Evolutionary conservation across 2,329 filamentous ascomycete species (phyloP), one percentile per base, ranked within the genome.

Genomic region (Xylariaceae sp.): DNA sequence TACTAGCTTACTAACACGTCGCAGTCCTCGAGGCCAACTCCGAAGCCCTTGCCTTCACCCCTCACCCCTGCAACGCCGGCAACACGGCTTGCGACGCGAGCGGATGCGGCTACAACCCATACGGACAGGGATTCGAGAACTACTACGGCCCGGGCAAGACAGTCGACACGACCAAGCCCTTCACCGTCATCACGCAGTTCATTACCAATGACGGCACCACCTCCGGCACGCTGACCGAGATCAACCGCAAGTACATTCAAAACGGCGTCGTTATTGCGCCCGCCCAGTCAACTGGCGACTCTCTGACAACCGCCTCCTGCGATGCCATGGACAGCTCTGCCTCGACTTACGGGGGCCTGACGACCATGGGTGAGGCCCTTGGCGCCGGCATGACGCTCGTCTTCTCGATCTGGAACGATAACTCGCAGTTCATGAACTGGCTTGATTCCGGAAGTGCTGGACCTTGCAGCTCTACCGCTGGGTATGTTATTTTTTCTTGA

Each of bases 1-100:
- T 33, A 3, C 3, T 45, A n/a, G 5, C 47, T 50, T 27, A 52
- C 38, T 8, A 11, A 32, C 3, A 8, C 16, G 14, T 21, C 20
- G 6, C 22, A 52, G 50, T 83, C 60, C 82, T 79, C 77, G 80
- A 84, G 62, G 78, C 79, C 46, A 83, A 84, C 68, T 71, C 69
- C 41, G 70, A 77, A 50, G 75, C 79, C 6, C 73, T 71, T 16
- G 76, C 79, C 22, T 72, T 75, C 53, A 83, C 80, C 2, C 77
- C 80, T 16, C 80, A 83, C 62, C 69, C 75, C 16, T 83, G 80
- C 68, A 70, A 65, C 49, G 61, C 64, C 25, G 57, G 64, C 8
- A 72, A 65, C 5, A n/a, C n/a, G n/a, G n/a, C n/a, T n/a, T 70
- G 68, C 47, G 67, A 69, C 37, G 62, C 64, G 44, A 54, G 50